A percentile compares a stretch with the other conserved stretches of the same genome.
These are phyloP conservation scores for Mycena belliarum DNA, from an alignment of 768 basidiomycete species.

Conservation along the genomic window DNA sequence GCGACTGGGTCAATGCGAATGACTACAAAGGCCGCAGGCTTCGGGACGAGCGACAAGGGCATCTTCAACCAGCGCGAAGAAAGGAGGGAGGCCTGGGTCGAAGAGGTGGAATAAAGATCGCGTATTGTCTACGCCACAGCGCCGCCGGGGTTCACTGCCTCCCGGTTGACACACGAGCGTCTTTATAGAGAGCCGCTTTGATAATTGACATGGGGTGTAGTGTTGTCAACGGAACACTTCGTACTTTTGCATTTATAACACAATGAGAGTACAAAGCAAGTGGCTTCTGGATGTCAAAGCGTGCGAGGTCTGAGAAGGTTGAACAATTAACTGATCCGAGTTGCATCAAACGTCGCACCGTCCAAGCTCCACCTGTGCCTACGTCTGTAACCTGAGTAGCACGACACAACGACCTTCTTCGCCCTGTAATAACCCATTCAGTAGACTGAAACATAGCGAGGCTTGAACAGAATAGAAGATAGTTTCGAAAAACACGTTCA, in stretches of 20 bases:
- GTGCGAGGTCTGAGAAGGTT: slow-evolving; percentile 3
- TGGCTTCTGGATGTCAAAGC: neutral
- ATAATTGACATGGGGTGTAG: neutral
- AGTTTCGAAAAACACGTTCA: neutral
- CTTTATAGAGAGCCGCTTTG: slow-evolving; percentile 2
- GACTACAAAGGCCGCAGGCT: slow-evolving; percentile 4
- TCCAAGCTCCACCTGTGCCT: no score
- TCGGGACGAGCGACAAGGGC: slow-evolving; percentile 8
- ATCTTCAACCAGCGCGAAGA: slow-evolving; percentile 5
- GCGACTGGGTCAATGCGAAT: slow-evolving; percentile 13
- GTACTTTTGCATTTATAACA: slow-evolving; percentile 1
- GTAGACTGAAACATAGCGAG: no score
- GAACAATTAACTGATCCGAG: neutral
- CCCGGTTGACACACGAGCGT: neutral
- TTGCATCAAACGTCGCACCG: no score
- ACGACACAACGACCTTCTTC: no score
- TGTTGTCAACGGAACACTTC: slow-evolving; percentile 12
- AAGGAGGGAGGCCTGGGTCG: neutral
- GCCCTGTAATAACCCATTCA: no score
- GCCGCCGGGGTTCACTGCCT: slow-evolving; percentile 1
- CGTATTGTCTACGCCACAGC: neutral
- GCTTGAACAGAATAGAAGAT: no score
- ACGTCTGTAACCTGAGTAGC: no score
- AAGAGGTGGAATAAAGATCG: neutral
- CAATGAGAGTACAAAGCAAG: slow-evolving; percentile 4